phyloP scores from a whole-genome alignment of 371 early-diverging fungal genomes.

The Nematocida parisii region DNA sequence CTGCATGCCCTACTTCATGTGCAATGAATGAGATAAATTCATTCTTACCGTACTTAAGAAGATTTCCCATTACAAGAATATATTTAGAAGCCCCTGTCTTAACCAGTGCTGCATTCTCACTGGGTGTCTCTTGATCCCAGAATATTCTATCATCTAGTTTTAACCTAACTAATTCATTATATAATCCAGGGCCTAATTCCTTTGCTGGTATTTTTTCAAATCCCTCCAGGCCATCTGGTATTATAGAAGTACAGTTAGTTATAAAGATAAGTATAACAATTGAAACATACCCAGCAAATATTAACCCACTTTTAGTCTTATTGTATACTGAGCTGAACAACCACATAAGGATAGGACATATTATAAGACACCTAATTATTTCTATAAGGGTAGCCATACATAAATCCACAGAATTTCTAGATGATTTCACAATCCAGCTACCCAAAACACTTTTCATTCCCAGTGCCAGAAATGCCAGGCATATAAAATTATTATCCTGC shows the following conservation, averaged over 20 bases:
- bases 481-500: conserved; percentile 15
- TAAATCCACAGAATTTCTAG: not conserved
- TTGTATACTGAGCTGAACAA: conserved; percentile 54
- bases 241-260: conserved; percentile 36
- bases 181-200: not conserved
- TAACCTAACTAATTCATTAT: conserved; percentile 31
- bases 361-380: conserved; percentile 21
- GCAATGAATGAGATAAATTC: conserved; percentile 67
- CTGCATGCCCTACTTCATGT: conserved; percentile 71
- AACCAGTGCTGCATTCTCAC: conserved; percentile 53
- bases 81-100: conserved; percentile 42
- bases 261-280: conserved; percentile 34
- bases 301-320: conserved; percentile 28
- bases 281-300: conserved; percentile 40
- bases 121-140: conserved; percentile 29
- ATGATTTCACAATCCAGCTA: conserved; percentile 31
- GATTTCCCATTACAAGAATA: conserved; percentile 61
- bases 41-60: conserved; percentile 49
- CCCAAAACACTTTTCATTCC: conserved; percentile 13
- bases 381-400: not conserved
- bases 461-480: conserved; percentile 27
- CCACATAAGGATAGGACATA: conserved; percentile 45
- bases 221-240: conserved; percentile 26
- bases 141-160: conserved; percentile 32
- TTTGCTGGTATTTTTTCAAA: conserved; percentile 23